Percentiles rank a stretch among this genome's conserved stretches.
phyloP scores from a whole-genome alignment of 2,329 filamentous ascomycete species.

The Sarocladiaceae sp. region DNA sequence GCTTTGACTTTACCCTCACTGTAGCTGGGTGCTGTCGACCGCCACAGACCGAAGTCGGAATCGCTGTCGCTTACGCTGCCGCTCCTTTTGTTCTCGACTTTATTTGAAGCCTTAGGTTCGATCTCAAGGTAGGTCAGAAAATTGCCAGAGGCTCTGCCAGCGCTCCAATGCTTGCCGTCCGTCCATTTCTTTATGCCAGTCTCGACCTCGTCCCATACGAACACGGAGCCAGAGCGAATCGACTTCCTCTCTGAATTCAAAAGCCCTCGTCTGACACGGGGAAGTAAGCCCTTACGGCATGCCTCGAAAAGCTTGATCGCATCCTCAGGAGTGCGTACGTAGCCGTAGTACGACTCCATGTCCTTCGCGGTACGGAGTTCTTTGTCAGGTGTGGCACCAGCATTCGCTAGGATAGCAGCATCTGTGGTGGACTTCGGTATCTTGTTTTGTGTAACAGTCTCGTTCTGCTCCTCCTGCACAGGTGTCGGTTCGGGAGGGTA shows the following conservation, averaged over 20 bases:
- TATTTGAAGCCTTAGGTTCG: no score
- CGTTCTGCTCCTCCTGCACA: constrained; percentile 34
- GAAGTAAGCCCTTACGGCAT: constrained; percentile 80
- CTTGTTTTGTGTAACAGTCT: no score
- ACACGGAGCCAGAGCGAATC: constrained; percentile 93
- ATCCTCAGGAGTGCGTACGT: constrained; percentile 90
- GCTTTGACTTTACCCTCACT: no score
- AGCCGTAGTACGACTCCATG: constrained; percentile 97
- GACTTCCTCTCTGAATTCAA: constrained; percentile 97
- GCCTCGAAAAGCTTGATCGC: constrained; percentile 99
- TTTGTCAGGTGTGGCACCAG: no score
- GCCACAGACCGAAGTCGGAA: no score
- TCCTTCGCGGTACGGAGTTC: constrained; percentile 26
- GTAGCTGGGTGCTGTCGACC: no score
- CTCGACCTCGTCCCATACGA: constrained; percentile 99
- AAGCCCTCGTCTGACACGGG: constrained; percentile 82
- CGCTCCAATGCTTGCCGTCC: constrained; percentile 98
- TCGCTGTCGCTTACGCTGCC: no score
- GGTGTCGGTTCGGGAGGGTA: constrained; percentile 78
- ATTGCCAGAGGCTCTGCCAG: constrained; percentile 92
- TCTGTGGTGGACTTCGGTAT: no score
- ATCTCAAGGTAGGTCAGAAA: constrained; percentile 97
- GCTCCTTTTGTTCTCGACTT: no score
- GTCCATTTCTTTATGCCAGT: constrained; percentile 98
- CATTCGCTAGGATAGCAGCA: no score